phyloP scores from a whole-genome alignment of 371 early-diverging fungal genomes.

The Encephalitozoon romaleae region DNA sequence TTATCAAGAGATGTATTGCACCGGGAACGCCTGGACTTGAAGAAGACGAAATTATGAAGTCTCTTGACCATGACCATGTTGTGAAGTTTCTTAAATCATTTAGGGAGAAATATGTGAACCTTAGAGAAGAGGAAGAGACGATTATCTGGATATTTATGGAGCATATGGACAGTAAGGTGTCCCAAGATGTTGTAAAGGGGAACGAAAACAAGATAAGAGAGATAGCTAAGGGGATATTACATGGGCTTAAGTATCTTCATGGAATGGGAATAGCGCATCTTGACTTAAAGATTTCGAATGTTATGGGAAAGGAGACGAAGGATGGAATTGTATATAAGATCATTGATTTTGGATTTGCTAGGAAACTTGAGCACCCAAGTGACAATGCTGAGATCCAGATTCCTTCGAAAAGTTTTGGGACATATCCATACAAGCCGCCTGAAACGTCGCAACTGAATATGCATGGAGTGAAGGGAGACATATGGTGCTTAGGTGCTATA shows the following conservation, averaged over 20 bases:
- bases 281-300: constrained; percentile 61
- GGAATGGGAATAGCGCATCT: constrained; percentile 57
- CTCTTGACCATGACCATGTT: constrained; percentile 39
- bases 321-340: constrained; percentile 54
- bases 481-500: constrained; percentile 60
- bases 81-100: constrained; percentile 51
- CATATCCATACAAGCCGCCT: constrained; percentile 62
- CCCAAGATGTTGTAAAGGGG: constrained; percentile 35
- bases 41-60: constrained; percentile 54
- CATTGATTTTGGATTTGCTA: constrained; percentile 61
- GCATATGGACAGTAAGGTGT: constrained; percentile 50
- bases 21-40: constrained; percentile 40
- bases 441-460: constrained; percentile 55
- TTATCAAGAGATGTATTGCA: constrained; percentile 59
- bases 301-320: constrained; percentile 55
- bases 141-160: constrained; percentile 61
- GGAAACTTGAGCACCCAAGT: constrained; percentile 3
- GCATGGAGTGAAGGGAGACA: constrained; percentile 59
- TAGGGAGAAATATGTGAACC: constrained; percentile 16
- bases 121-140: constrained; percentile 45
- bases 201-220: constrained; percentile 56
- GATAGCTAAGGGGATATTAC: constrained; percentile 50
- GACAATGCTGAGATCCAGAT: constrained; percentile 34
- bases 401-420: constrained; percentile 59
- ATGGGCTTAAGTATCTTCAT: constrained; percentile 58